Base-by-base conservation (phyloP, 352 stramenopile genomes). In the Phytophthora lateralis region DNA sequence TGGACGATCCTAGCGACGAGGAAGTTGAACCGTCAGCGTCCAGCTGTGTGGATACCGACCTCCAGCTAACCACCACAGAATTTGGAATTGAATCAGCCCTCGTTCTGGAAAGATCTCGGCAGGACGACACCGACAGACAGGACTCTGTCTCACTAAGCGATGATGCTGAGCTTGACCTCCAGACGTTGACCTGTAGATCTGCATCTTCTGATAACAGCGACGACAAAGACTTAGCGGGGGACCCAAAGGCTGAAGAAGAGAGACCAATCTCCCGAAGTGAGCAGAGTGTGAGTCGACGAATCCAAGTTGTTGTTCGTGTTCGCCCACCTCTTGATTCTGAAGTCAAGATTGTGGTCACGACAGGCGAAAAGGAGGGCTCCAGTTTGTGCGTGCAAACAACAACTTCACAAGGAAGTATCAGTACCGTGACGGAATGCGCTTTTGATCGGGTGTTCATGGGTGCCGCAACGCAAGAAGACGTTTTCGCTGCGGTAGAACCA, bases 361-460 rank as follows among this genome's bases (percentile, higher is more conserved):
- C 51, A 0, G 75, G 72, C 5, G 74, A 82, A 44, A 65, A 60
- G 12, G 47, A 65, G 10, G 59, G 64, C 6, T 34, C 20, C 7
- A 69, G 59, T 30, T 37, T 74, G 50, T 67, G 66, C 38, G 62
- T 74, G 6, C 61, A 74, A 53, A 29, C 66, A 11, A 47, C 59
- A 34, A 59, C 15, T 24, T 38, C 56, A 14, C 66, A 74, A 18
- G 21, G 53, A 17, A 65, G 56, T 30, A 70, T 64, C 46, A 77
- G 62, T 14, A 66, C 61, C 4, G 70, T 87, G 6, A 90, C 74
- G 0, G 77, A 91, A 26, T 95, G 88, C 48, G 46, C 56, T 6
- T 94, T 93, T 47, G 87, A 96, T 48, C 60, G 71, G 6, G 75
- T 97, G 1, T 97, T 97, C 51, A 66, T 61, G 7, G 71, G 79